Conservation (phyloP, 805 yeast species). For the Cyberlindnera galapagoensis region DNA sequence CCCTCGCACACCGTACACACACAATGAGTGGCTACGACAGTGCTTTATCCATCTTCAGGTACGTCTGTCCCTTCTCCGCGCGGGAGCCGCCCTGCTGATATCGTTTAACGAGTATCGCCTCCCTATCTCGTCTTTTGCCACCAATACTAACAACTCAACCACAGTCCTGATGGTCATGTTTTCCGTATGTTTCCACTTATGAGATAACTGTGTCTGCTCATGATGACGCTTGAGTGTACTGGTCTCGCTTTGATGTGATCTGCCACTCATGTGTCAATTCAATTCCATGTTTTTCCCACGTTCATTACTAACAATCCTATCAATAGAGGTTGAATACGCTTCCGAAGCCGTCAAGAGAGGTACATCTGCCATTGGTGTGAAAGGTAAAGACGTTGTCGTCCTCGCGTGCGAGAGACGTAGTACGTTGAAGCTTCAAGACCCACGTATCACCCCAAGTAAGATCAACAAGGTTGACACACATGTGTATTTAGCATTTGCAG, state of each 20-base stretch:
- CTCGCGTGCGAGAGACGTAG: constrained; percentile 96
- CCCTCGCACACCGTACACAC: neutral
- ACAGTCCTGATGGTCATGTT: constrained; percentile 96
- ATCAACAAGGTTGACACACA: constrained; percentile 89
- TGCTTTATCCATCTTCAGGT: constrained; percentile 95
- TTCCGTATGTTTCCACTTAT: constrained; percentile 47
- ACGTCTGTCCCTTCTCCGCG: constrained; percentile 30
- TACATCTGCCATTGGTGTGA: constrained; percentile 96
- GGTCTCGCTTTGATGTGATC: no score
- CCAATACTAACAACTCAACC: constrained; percentile 25
- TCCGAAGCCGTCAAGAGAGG: constrained; percentile 97
- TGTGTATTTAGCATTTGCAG: constrained; percentile 90
- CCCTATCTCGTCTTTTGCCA: constrained; percentile 1
- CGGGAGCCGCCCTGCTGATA: neutral
- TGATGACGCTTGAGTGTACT: no score
- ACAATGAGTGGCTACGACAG: constrained; percentile 98
- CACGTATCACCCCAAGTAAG: constrained; percentile 92
- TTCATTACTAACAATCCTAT: constrained; percentile 4
- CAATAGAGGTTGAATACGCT: constrained; percentile 86
- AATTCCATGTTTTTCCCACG: no score
- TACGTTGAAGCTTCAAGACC: constrained; percentile 91
- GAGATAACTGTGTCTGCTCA: no score
- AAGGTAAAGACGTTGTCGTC: constrained; percentile 83
- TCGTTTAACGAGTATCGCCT: neutral
- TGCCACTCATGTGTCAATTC: no score